Percentiles rank a stretch among this genome's conserved stretches.
Evolutionary conservation across 2,329 filamentous ascomycete species (phyloP).

Genomic region (Trichoderma sp.): DNA sequence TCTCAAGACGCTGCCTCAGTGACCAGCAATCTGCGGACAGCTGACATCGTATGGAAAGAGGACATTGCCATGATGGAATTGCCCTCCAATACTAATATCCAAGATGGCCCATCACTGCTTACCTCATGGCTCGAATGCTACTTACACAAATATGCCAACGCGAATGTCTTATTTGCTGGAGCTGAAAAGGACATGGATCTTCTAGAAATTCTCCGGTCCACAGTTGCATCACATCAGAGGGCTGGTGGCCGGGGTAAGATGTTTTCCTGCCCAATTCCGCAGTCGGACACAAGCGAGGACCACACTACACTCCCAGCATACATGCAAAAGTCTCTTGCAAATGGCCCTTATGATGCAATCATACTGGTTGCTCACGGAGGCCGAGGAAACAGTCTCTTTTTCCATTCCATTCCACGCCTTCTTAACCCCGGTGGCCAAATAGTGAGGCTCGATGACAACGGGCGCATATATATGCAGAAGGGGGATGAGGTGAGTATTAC

Average conservation of each 20-base stretch:
- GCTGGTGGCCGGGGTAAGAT: background rate
- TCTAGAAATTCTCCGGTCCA: background rate
- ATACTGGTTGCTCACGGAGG: background rate
- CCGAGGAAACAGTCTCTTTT: background rate
- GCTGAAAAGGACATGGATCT: background rate
- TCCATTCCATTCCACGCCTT: background rate
- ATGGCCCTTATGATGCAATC: background rate
- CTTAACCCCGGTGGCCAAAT: background rate
- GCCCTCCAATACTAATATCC: background rate
- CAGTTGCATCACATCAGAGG: background rate
- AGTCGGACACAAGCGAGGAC: background rate
- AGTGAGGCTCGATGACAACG: background rate
- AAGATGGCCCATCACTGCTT: background rate
- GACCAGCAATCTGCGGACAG: background rate
- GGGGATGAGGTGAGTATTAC: background rate
- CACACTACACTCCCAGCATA: background rate
- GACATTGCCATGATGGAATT: background rate
- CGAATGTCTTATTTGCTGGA: background rate
- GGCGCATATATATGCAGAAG: background rate
- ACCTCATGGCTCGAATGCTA: background rate
- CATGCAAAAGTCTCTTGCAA: background rate
- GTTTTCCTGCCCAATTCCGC: background rate
- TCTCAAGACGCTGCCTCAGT: background rate
- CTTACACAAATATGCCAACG: background rate
- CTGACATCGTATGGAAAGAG: background rate